Conservation (phyloP, 2,329 filamentous ascomycete genomes). For the Metarhizium humberi region DNA sequence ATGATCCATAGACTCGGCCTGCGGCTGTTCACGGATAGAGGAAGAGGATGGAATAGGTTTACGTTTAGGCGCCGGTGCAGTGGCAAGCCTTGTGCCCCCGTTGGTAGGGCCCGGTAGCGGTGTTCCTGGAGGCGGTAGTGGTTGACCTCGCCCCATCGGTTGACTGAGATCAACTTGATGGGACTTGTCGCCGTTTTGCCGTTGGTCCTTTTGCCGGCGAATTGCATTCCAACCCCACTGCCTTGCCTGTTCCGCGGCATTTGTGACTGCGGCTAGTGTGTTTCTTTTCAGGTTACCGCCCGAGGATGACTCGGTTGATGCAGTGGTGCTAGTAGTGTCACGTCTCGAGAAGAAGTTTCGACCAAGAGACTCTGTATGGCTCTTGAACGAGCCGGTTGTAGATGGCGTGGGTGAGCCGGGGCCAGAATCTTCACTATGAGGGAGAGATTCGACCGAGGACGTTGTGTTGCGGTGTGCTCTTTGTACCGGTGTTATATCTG, state of each 20-base stretch:
- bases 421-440: slow-evolving; percentile 12
- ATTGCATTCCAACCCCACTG: slow-evolving; percentile 52
- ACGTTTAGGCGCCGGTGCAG: slow-evolving; percentile 51
- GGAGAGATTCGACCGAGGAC: slow-evolving; percentile 25
- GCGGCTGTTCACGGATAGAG: slow-evolving; percentile 15
- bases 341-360: slow-evolving; percentile 30
- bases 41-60: slow-evolving; percentile 51
- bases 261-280: slow-evolving; percentile 45
- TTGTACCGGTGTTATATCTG: slow-evolving; percentile 17
- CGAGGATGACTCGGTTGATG: slow-evolving; percentile 26
- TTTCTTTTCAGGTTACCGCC: slow-evolving; percentile 34
- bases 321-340: slow-evolving; percentile 26
- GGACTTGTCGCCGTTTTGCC: slow-evolving; percentile 21
- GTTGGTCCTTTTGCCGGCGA: slow-evolving; percentile 38
- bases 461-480: slow-evolving; percentile 26
- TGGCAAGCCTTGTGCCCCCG: slow-evolving; percentile 46
- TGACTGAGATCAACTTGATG: slow-evolving; percentile 40
- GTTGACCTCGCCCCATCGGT: slow-evolving; percentile 75
- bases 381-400: slow-evolving; percentile 28
- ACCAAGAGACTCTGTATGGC: slow-evolving; percentile 28
- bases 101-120: slow-evolving; percentile 62
- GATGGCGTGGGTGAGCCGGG: slow-evolving; percentile 21
- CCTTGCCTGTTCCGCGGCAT: slow-evolving; percentile 44
- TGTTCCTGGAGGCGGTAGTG: slow-evolving; percentile 70
- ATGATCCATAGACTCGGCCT: slow-evolving; percentile 15